A percentile compares a stretch with the other conserved stretches of the same genome.
These are phyloP conservation scores for Pythium guiyangense DNA, from an alignment of 352 stramenopile species.

Conservation along the genomic window DNA sequence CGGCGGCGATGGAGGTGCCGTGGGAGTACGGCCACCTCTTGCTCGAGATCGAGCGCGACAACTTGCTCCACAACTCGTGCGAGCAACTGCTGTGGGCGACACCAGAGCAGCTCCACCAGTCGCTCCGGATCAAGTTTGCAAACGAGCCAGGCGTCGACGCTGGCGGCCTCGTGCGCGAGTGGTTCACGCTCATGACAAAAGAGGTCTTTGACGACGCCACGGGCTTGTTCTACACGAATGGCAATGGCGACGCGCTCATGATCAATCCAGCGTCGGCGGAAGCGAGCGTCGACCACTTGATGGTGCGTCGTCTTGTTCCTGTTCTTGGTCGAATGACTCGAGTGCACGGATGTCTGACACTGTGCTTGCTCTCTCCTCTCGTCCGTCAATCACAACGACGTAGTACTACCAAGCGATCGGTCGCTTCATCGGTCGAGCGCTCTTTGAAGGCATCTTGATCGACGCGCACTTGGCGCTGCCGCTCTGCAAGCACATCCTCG, in stretches of 20 bases:
- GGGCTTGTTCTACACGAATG: constrained; percentile 73
- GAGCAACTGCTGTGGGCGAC: constrained; percentile 84
- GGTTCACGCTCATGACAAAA: constrained; percentile 89
- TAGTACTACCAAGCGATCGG: constrained; percentile 86
- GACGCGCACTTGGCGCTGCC: constrained; percentile 80
- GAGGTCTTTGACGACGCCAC: constrained; percentile 86
- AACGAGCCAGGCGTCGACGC: constrained; percentile 90
- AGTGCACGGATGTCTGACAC: constrained; percentile 8
- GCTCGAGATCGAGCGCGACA: constrained; percentile 83
- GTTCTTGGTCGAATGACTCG: constrained; percentile 7
- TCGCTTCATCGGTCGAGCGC: constrained; percentile 79
- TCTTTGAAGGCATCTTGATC: constrained; percentile 88
- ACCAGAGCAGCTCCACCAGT: constrained; percentile 81
- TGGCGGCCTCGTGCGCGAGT: constrained; percentile 87
- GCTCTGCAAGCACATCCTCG: constrained; percentile 89
- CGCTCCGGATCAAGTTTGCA: constrained; percentile 87
- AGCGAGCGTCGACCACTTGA: constrained; percentile 81
- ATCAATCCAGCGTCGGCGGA: constrained; percentile 81
- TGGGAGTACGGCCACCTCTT: constrained; percentile 87
- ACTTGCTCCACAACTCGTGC: constrained; percentile 88
- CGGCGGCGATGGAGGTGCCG: constrained; percentile 75
- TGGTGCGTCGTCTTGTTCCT: no score
- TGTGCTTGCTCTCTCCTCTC: not conserved
- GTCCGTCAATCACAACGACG: no score
- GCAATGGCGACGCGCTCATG: constrained; percentile 76